Base-by-base conservation (phyloP, 2,329 filamentous ascomycete species). In the Arthroderma sp. region DNA sequence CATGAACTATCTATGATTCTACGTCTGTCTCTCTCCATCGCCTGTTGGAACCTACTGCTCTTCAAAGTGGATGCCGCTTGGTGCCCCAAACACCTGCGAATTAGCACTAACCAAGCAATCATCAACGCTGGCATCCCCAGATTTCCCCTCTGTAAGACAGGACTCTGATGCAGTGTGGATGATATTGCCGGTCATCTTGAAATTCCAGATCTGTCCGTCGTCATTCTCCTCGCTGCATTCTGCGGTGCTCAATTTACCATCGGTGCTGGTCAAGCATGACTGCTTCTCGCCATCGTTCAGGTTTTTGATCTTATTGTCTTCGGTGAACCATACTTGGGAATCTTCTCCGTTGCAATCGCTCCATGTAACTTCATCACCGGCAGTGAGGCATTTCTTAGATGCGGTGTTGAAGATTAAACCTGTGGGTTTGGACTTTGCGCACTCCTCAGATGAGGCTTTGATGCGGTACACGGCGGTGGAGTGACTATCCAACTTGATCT, bases 341-440 rank as follows among this genome's bases (percentile, higher is more conserved):
- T 67, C 60, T 0, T 52, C 49, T 6, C 56, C 69, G 30, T 60
- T 55, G 46, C 69, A 72, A 3, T 53, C 47, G 4, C 52, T 49
- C 53, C 65, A 71, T 0, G 31, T 52, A 4, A 68, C 51, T 5
- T 44, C 51, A 5, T 53, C 52, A 2, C 52, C 47, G 4, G 61
- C 64, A 4, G 66, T 66, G 31, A 73, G 55, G 47, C 67, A 70
- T 29, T 62, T 61, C 6, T 64, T 55, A 1, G 67, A 69, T 22
- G 61, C 64, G 0, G 69, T 71, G 50, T 73, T 72, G 55, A 73
- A 71, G 40, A 73, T 65, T 52, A 69, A 62, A 4, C 70, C 71
- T 0, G 69, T 73, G 0, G 70, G 68, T 6, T 59, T 61, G 6
- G 60, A 52, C 15, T 50, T 50, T 11, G 50, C 50, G 32, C 45